Evolutionary conservation across 2,329 filamentous ascomycete species (phyloP).

Genomic region (Colletotrichum godetiae): DNA sequence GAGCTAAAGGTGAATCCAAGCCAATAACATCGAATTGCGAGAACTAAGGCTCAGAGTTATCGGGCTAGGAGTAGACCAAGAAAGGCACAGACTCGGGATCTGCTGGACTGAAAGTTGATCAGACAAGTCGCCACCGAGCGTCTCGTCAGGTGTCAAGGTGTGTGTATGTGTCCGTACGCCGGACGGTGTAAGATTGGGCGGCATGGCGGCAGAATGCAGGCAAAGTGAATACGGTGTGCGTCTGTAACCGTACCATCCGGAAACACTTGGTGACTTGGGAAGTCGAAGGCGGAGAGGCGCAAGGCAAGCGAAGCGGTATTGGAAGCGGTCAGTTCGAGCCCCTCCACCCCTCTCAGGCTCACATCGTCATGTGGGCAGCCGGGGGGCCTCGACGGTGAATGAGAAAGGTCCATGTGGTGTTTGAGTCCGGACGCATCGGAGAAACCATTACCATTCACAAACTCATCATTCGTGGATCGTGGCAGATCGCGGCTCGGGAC

Average conservation of each 20-base stretch:
- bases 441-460: constrained; percentile 34
- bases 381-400: constrained; percentile 16
- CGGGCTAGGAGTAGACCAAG: background rate
- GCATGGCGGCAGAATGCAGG: constrained; percentile 6
- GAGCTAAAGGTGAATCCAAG: constrained; percentile 16
- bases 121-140: constrained; percentile 24
- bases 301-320: background rate
- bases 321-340: constrained; percentile 25
- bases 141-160: background rate
- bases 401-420: constrained; percentile 8
- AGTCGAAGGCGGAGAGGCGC: background rate
- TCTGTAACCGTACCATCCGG: background rate
- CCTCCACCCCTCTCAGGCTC: constrained; percentile 4
- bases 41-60: background rate
- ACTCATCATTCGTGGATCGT: constrained; percentile 34
- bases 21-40: constrained; percentile 13
- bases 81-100: constrained; percentile 16
- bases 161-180: background rate
- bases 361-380: constrained; percentile 29
- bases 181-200: background rate
- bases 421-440: constrained; percentile 8
- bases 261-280: background rate
- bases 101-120: constrained; percentile 7
- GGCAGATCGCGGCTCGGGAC: background rate
- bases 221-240: background rate